Percentiles rank a stretch among this genome's conserved stretches.
phyloP scores from a whole-genome alignment of 2,329 filamentous ascomycete genomes.

The Xylariaceae sp. region DNA sequence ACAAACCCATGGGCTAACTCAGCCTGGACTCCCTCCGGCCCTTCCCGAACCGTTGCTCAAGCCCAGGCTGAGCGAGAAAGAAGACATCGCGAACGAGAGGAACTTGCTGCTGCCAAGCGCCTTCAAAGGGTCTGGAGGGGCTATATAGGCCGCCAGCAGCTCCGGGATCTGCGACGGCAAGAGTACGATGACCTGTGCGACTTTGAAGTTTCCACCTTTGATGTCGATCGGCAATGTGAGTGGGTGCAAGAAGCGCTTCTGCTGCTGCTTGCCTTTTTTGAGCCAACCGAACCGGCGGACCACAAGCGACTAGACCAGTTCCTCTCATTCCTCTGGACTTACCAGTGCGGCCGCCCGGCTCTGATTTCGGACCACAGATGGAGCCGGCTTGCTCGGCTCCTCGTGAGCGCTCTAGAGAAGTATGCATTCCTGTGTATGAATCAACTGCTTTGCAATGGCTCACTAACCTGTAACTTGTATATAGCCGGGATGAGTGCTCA shows the following conservation, averaged over 20 bases:
- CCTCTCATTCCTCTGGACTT: conserved; percentile 20
- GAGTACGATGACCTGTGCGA: conserved; percentile 16
- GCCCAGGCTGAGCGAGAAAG: conserved; percentile 80
- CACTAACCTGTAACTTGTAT: conserved; percentile 11
- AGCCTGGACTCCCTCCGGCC: conserved; percentile 54
- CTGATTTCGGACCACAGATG: conserved; percentile 16
- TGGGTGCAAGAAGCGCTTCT: conserved; percentile 36
- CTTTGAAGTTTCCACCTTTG: conserved; percentile 28
- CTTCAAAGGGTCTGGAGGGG: conserved; percentile 84
- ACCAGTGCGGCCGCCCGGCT: too few species aligned
- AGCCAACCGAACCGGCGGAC: conserved; percentile 41
- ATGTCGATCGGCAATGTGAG: conserved; percentile 17
- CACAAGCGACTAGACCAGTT: conserved; percentile 43
- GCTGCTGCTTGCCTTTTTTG: conserved; percentile 48
- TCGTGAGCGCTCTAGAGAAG: conserved; percentile 28
- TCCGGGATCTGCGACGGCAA: conserved; percentile 49
- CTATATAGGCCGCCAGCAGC: conserved; percentile 53
- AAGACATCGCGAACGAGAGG: conserved; percentile 74
- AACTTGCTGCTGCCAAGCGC: conserved; percentile 63
- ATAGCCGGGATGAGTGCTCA: conserved; percentile 22
- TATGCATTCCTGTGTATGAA: conserved; percentile 13
- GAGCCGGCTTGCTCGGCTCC: conserved; percentile 26
- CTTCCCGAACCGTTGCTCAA: conserved; percentile 72
- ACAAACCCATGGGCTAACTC: conserved; percentile 71
- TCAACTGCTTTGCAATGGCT: not conserved